Percentiles rank a stretch among this genome's conserved stretches.
Evolutionary conservation across 768 basidiomycete species (phyloP).

Genomic region (Crepidotus variabilis): DNA sequence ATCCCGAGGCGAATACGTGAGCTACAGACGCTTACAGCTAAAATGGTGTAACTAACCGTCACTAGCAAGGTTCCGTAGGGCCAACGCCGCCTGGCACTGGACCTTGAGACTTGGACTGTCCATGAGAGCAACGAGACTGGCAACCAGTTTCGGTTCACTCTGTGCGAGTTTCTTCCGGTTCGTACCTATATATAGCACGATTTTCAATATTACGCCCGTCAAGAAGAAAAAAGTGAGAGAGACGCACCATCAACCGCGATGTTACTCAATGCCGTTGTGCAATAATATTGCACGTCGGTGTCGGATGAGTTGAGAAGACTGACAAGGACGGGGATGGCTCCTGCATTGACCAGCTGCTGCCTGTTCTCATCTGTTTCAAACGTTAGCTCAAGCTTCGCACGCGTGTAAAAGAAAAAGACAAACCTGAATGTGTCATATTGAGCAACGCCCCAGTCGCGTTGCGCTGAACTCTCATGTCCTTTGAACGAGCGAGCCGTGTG

Average conservation of each 20-base stretch:
- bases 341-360: slow-evolving; percentile 96
- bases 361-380: slow-evolving; percentile 82
- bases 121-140: slow-evolving; percentile 93
- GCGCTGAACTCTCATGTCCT: slow-evolving; percentile 98
- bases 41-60: slow-evolving; percentile 60
- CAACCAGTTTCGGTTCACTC: slow-evolving; percentile 91
- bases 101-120: slow-evolving; percentile 97
- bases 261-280: slow-evolving; percentile 96
- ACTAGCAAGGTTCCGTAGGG: slow-evolving; percentile 92
- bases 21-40: background rate
- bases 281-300: slow-evolving; percentile 99
- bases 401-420: slow-evolving; percentile 6
- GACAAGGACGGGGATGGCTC: slow-evolving; percentile 96
- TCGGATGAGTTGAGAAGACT: slow-evolving; percentile 91
- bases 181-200: slow-evolving; percentile 38
- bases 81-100: slow-evolving; percentile 96
- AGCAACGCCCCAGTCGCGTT: slow-evolving; percentile 97
- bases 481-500: slow-evolving; percentile 92
- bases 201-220: background rate
- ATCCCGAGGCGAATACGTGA: background rate
- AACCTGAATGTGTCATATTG: slow-evolving; percentile 99
- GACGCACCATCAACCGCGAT: slow-evolving; percentile 90
- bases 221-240: background rate
- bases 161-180: slow-evolving; percentile 95
- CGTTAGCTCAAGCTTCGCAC: slow-evolving; percentile 3